Base-by-base conservation (phyloP, 2,329 filamentous ascomycete species). In the Neofusicoccum sp. region DNA sequence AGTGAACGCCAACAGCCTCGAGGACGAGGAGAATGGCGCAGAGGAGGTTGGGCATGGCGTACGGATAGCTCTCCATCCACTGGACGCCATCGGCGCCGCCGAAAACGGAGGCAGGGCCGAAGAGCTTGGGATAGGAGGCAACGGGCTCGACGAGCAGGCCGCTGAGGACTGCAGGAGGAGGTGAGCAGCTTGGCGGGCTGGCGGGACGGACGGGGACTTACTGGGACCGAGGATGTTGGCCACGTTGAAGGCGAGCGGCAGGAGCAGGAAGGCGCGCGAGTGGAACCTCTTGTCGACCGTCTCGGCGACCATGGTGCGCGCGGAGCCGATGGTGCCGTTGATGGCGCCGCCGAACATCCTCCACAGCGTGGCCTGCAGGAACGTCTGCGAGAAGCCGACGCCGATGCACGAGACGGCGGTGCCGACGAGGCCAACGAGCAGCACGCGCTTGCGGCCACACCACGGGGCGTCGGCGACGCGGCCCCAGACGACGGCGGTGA, bases 1-100 rank as follows among this genome's bases (percentile, higher is more conserved):
- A 78, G 66, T 87, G 81, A 1, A 87, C 83, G 4, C 84, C 74
- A 1, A 81, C 41, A 1, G 85, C 81, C 7, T 86, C 84, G 7
- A 77, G 70, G 4, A 84, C 76, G 7, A 89, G 81, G 49, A 87
- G 81, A 1, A 84, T 63, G 6, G 82, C 84, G 68, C 86, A 88
- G 47, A 89, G 75, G 1, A 89, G 71, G 68, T 87, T 89, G 0
- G 87, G 86, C 37, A 89, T 74, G 1, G 85, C 85, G 74, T 85
- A 89, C 0, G 87, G 87, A 73, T 87, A 88, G 56, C 76, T 75
- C 41, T 78, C 75, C 78, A 90, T 84, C 87, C 87, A 89, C 64
- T 76, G 73, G 11, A 85, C 85, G 0, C 84, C 85, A 56, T 79
- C 71, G 49, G 78, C 72, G 0, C 83, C 83, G 4, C 83, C 83